These are phyloP conservation scores for Picochlorum sp. DNA, from an alignment of 139 green algal species.

Conservation along the genomic window DNA sequence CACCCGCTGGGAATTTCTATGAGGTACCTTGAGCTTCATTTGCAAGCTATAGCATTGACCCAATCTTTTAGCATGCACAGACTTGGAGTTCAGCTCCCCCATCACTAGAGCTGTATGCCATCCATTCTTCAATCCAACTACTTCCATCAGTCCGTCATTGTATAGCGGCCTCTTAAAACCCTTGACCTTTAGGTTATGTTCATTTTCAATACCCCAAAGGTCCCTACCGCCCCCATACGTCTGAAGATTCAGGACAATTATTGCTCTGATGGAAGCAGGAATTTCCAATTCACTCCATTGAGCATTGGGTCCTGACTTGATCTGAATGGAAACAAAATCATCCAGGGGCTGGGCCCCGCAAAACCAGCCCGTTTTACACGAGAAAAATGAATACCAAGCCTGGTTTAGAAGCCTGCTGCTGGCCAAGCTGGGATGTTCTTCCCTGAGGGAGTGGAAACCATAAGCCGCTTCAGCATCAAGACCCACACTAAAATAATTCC, in stretches of 20 bases:
- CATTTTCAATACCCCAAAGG: constrained; percentile 52
- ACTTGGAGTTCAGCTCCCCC: constrained; percentile 27
- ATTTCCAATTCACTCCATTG: constrained; percentile 43
- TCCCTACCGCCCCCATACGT: constrained; percentile 69
- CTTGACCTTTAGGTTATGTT: neutral
- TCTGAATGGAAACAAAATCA: constrained; percentile 26
- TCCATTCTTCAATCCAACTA: constrained; percentile 56
- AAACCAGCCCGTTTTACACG: constrained; percentile 59
- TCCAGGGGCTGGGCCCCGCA: constrained; percentile 39
- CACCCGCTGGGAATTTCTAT: too few relatives aligned
- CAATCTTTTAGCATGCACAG: constrained; percentile 52
- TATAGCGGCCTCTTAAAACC: constrained; percentile 31
- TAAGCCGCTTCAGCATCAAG: constrained; percentile 68
- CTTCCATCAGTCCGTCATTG: constrained; percentile 67
- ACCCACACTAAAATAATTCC: constrained; percentile 75
- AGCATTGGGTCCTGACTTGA: neutral
- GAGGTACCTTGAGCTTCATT: constrained; percentile 26
- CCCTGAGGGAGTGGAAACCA: constrained; percentile 68
- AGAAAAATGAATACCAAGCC: constrained; percentile 51
- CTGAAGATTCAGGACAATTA: constrained; percentile 69
- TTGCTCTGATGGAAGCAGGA: constrained; percentile 37
- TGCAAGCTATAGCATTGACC: constrained; percentile 51
- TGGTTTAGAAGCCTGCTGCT: constrained; percentile 49
- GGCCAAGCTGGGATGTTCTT: constrained; percentile 38
- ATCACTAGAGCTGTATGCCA: constrained; percentile 66